Evolutionary conservation across 441 rosid genomes (phyloP), one percentile per base, ranked within the genome.

Genomic region (Theobroma grandiflorum): DNA sequence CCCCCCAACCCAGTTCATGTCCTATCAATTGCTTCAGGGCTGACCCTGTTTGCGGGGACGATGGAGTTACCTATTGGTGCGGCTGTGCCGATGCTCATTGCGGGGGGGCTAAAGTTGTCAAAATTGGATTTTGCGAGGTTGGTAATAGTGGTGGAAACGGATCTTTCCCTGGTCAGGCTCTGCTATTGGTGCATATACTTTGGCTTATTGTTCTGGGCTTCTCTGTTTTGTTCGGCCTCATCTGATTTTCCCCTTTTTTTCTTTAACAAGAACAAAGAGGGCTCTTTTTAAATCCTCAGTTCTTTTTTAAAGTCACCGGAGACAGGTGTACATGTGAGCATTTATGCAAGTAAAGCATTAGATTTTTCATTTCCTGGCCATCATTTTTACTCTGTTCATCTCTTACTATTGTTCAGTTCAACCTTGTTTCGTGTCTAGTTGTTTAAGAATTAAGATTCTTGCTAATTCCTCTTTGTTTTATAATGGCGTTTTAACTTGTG

Each of bases 51-150:
- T 95, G 99, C 50, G 98, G 98, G 55, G 90, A 77, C 6, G 85
- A 94, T 74, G 98, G 95, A 38, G 89, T 91, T 37, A 95, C 97
- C 55, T 95, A 95, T 75, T 91, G 94, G 98, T 95, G 99, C 57
- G 99, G 99, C 16, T 94, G 99, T 58, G 87, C 82, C 3, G 95
- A 95, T 57, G 99, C 99, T 14, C 81, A 76, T 66, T 95, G 98
- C 57, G 84, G 84, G 9, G 97, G 96, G 8, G 88, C 83, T 74
- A 76, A 84, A 49, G 98, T 94, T 0, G 89, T 89, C 4, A 94
- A 94, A 80, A 75, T 63, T 49, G 98, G 98, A 72, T 88, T 86
- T 79, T 95, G 98, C 52, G 93, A 90, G 66, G 82, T 90, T 26
- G 97, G 90, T 35, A 52, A 52, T 52, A 92, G 80, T 42, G 91